Evolutionary conservation across 805 yeast genomes (phyloP), one percentile per base, ranked within the genome.

Genomic region (Candida takata): DNA sequence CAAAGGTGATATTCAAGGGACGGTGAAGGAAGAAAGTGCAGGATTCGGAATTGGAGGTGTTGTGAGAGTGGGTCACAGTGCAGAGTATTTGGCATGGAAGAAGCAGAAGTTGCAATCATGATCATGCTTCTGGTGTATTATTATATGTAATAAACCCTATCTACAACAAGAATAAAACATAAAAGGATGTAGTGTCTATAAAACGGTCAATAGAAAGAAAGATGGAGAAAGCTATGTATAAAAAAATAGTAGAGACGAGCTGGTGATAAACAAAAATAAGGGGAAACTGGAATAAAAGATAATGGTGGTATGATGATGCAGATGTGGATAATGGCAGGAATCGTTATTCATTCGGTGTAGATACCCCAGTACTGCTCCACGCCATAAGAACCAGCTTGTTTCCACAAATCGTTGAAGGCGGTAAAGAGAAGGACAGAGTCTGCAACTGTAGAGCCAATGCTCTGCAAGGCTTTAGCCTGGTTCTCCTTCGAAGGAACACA

Each of bases 11-110:
- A 37, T 33, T 9, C 31, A 27, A 4, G 42, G 31, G 17, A 37
- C 35, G n/a, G 32, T 29, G 13, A 34, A 29, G 3, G 38, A 40
- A 21, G 43, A 31, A 13, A 14, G 28, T 15, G 48, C 52, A 8
- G 55, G 55, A 2, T 58, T 8, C 36, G 67, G 50, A 35, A 29
- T 44, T 18, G 44, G 38, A 10, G 57, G 55, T 9, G 40, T 51
- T 4, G 44, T 57, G 19, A 70, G 70, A 25, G 53, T 79, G 25
- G 86, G 94, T 6, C 94, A 85, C 50, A 73, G 83, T 34, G 84
- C 86, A 3, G 67, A 69, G 49, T 87, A 83, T 52, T 56, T 86
- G 52, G 84, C 85, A 2, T 77, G 71, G 71, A 74, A 70, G 52
- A 39, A 41, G 26, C 41, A 37, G 6, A 49, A 49, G 24, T 2